Conservation (phyloP, 1,139 yeast genomes). For the Lodderomyces metapsilosis region DNA sequence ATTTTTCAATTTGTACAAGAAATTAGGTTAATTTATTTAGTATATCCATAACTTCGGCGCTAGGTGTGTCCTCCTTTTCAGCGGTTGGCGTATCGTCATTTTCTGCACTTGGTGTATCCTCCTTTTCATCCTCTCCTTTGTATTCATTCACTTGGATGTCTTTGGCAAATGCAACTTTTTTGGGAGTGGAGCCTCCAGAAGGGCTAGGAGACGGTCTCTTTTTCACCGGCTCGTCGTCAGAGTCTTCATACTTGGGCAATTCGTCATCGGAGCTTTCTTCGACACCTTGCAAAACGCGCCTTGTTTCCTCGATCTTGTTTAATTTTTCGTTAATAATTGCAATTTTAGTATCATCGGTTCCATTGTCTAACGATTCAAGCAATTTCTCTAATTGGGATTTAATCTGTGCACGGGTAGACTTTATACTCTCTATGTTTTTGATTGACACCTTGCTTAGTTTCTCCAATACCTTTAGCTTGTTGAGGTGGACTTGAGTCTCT, state of each 20-base stretch:
- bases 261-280: conserved; percentile 21
- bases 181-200: conserved; percentile 32
- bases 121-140: conserved; percentile 18
- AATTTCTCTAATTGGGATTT: conserved; percentile 43
- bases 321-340: conserved; percentile 42
- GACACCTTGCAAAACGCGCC: conserved; percentile 47
- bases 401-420: conserved; percentile 39
- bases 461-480: conserved; percentile 45
- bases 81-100: conserved; percentile 24
- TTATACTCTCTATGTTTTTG: conserved; percentile 36
- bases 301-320: conserved; percentile 35
- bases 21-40: conserved; percentile 32
- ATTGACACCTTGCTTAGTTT: conserved; percentile 38
- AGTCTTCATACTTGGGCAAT: conserved; percentile 21
- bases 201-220: conserved; percentile 21
- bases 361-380: conserved; percentile 39
- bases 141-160: conserved; percentile 46
- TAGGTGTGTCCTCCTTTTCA: conserved; percentile 21
- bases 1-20: conserved; percentile 5
- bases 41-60: conserved; percentile 26
- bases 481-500: conserved; percentile 48
- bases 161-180: conserved; percentile 46
- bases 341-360: conserved; percentile 46
- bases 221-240: conserved; percentile 23
- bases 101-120: conserved; percentile 10